Base-by-base conservation (phyloP, 2,329 filamentous ascomycete species). In the Ophiostoma australiae region DNA sequence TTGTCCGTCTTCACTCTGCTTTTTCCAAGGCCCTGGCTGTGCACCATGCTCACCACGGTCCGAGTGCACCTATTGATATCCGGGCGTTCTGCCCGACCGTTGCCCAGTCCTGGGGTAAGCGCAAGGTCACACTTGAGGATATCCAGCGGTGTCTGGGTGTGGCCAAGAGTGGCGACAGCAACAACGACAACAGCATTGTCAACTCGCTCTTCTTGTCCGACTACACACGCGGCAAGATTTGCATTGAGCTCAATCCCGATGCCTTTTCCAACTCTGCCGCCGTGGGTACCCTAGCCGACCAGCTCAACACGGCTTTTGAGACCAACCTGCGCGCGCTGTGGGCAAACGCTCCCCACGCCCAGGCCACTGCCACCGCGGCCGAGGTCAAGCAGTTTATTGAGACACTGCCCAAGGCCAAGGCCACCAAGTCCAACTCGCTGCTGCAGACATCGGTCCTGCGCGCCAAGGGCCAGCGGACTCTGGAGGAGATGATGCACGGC, bases 41-140 rank as follows among this genome's bases (percentile, higher is more conserved):
- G 11, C 90, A 93, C 76, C 85, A 88, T 72, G 89, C 89, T 1
- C 90, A 94, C 79, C 87, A 90, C 78, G 89, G 89, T 72, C 80
- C 82, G 39, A 81, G 84, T 67, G 83, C 86, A 0, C 89, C 91
- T 0, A 86, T 89, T 33, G 89, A 92, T 75, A 78, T 93, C 65
- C 82, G 84, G 48, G 81, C 83, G 39, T 71, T 93, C 48, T 83
- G 86, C 44, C 87, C 87, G 11, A 84, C 88, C 71, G 82, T 92
- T 58, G 86, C 90, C 15, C 85, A 87, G 74, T 82, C 89, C 52
- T 94, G 91, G 91, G 89, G 90, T 72, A 92, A 91, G 80, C 85
- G 90, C 41, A 84, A 84, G 71, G 89, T 93, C 20, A 85, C 83
- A 0, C 80, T 86, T 0, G 86, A 88, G 58, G 91, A 94, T 75